Conservation (phyloP, 371 early-diverging fungal genomes). For the Mortierella sp. region DNA sequence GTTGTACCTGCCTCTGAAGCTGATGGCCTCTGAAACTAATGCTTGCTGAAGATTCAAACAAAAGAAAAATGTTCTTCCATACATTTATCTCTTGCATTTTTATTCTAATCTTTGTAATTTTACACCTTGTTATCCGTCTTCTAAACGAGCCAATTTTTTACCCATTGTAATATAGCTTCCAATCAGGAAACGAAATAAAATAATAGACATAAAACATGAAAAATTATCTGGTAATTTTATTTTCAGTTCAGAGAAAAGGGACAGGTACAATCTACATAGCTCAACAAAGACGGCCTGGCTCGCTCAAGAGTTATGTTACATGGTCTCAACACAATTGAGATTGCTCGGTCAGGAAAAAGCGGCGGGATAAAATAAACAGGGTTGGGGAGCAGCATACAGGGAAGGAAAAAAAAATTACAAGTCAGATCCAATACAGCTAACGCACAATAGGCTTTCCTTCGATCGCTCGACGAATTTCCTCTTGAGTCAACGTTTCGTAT, state of each 20-base stretch:
- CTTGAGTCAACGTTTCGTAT: conserved; percentile 91
- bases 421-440: conserved; percentile 14
- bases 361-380: neutral
- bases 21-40: conserved; percentile 15
- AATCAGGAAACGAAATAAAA: neutral
- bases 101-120: neutral
- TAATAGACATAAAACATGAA: neutral
- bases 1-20: conserved; percentile 21
- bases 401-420: conserved; percentile 8
- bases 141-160: neutral
- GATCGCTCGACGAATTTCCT: conserved; percentile 87
- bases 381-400: neutral
- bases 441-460: conserved; percentile 74
- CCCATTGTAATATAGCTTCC: conserved; percentile 1
- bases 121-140: neutral
- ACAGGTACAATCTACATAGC: neutral
- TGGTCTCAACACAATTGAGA: neutral
- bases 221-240: neutral
- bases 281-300: neutral
- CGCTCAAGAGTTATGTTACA: conserved; percentile 3
- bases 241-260: neutral
- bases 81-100: neutral
- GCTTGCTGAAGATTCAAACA: too few species aligned
- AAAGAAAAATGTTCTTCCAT: neutral
- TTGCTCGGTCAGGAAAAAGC: neutral